Percentiles rank a stretch among this genome's conserved stretches.
Evolutionary conservation across 1,139 yeast genomes (phyloP).

Genomic region (Candida dubliniensis): DNA sequence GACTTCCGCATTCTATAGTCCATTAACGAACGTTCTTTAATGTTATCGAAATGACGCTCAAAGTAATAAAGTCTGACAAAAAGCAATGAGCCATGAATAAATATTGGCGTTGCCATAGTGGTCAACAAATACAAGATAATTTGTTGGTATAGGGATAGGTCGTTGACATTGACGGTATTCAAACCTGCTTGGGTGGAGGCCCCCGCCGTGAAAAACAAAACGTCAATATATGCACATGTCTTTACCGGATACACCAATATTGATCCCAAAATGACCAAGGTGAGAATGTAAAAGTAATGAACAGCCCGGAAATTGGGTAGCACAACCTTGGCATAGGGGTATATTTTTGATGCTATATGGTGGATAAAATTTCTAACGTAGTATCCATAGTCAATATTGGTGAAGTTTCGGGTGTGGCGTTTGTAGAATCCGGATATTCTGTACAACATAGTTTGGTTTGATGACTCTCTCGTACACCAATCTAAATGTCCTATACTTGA

Average conservation of each 20-base stretch:
- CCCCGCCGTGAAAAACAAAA: constrained; percentile 72
- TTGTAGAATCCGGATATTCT: too few relatives aligned
- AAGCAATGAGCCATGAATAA: constrained; percentile 78
- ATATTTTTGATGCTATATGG: constrained; percentile 19
- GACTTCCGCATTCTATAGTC: constrained; percentile 80
- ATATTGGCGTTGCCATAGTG: constrained; percentile 79
- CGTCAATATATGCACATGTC: constrained; percentile 71
- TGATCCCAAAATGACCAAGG: constrained; percentile 61
- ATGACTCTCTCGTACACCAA: too few relatives aligned
- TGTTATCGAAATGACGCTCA: constrained; percentile 82
- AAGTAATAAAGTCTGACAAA: constrained; percentile 87
- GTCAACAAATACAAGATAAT: constrained; percentile 60
- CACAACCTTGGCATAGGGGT: constrained; percentile 51
- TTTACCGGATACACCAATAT: constrained; percentile 72
- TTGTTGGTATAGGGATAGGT: constrained; percentile 72
- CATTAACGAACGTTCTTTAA: constrained; percentile 68
- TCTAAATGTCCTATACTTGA: too few relatives aligned
- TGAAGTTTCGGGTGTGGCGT: too few relatives aligned
- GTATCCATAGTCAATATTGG: constrained; percentile 17
- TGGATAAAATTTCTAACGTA: constrained; percentile 28
- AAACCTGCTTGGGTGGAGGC: constrained; percentile 91
- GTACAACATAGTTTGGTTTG: too few relatives aligned
- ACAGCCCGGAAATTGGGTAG: constrained; percentile 77
- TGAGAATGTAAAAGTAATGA: constrained; percentile 67
- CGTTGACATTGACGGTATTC: constrained; percentile 70